Evolutionary conservation across 768 basidiomycete genomes (phyloP), one percentile per base, ranked within the genome.

Genomic region (Gautieria morchelliformis): DNA sequence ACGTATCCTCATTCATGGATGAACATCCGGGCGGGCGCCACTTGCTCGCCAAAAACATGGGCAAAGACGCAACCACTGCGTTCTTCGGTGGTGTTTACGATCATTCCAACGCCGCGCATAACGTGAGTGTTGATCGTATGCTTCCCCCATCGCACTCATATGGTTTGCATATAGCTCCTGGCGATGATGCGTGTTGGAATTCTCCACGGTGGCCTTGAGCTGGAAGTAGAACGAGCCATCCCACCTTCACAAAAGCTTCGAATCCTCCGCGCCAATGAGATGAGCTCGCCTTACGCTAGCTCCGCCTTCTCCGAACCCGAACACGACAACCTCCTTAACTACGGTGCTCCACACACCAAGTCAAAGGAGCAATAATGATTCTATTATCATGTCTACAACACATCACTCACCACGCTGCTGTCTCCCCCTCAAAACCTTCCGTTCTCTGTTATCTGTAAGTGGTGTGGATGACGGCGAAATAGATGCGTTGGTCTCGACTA

Each of bases 71-170:
- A 3, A 92, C 92, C 3, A 89, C 90, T 0, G 92, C 93, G 6
- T 96, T 95, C 78, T 93, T 95, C 65, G 93, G 93, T 60, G 89
- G 88, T 59, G 85, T 93, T 0, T 91, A 91, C 65, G 87, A 89
- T 62, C 90, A 92, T 65, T 89, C 87, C 32, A 92, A 92, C 66
- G 87, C 89, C 46, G 88, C 90, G 6, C 88, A 92, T 69, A 91
- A 92, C 65, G 84, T 85, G 65, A 39, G 83, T 70, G 15, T 33
- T 39, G 39, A 47, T 10, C 35, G 7, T 32, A 24, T 30, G 37
- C 24, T 17, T 51, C 33, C 30, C 1, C n/a, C 15, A 35, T 20
- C 27, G 52, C 60, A n/a, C 44, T 63, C 27, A 27, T 17, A 59
- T 52, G 19, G 47, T 47, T 30, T n/a, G 4, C 8, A 12, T 52